phyloP scores from a whole-genome alignment of 2,329 filamentous ascomycete genomes.

The Pseudocercospora musae region DNA sequence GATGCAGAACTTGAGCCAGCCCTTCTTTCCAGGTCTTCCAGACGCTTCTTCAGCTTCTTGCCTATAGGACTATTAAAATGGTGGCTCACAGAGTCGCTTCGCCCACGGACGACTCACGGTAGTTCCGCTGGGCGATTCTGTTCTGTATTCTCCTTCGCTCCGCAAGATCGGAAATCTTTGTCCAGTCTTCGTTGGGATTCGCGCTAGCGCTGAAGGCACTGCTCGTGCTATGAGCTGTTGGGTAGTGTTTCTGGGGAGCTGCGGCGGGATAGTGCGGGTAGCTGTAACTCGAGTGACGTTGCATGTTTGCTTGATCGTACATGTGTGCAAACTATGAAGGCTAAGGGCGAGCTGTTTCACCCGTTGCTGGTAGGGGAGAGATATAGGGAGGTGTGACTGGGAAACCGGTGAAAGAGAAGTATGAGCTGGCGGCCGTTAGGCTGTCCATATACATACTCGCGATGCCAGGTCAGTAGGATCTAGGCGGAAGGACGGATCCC shows the following conservation, averaged over 20 bases:
- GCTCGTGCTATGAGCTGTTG: conserved; percentile 73
- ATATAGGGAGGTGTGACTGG: conserved; percentile 9
- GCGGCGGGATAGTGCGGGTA: conserved; percentile 38
- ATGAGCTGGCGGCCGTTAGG: conserved; percentile 16
- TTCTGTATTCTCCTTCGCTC: conserved; percentile 95
- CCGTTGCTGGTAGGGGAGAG: neutral
- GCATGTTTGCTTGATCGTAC: conserved; percentile 38
- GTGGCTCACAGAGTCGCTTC: neutral
- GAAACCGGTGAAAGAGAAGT: conserved; percentile 14
- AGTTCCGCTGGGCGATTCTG: conserved; percentile 95
- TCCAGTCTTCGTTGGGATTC: conserved; percentile 97
- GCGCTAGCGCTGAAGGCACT: conserved; percentile 93
- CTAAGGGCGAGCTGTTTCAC: neutral
- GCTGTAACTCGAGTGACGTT: conserved; percentile 45
- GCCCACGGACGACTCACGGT: conserved; percentile 57
- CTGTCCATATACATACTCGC: conserved; percentile 21
- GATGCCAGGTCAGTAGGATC: conserved; percentile 21
- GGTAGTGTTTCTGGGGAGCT: conserved; percentile 58
- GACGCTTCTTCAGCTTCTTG: conserved; percentile 88
- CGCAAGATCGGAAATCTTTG: conserved; percentile 95
- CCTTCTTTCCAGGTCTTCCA: conserved; percentile 79
- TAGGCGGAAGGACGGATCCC: conserved; percentile 22
- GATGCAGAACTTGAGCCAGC: conserved; percentile 62
- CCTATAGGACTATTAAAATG: conserved; percentile 49
- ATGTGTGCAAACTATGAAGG: conserved; percentile 14